phyloP scores from a whole-genome alignment of 352 stramenopile genomes.

The Pythium angustatum region DNA sequence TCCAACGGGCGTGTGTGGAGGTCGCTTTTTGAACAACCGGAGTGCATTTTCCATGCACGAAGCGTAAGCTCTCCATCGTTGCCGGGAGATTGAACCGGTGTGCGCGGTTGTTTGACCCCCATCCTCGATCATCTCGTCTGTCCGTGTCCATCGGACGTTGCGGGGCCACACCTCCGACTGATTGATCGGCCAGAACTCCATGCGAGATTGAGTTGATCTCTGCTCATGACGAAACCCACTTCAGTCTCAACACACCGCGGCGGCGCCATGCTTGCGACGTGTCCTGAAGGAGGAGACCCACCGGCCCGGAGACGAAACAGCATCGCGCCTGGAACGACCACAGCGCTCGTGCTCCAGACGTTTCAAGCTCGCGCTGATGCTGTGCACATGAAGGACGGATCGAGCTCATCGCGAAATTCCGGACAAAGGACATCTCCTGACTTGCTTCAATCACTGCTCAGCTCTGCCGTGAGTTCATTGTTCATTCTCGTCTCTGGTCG shows the following conservation, averaged over 20 bases:
- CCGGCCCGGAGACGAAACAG: constrained; percentile 15
- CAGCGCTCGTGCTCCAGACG: constrained; percentile 25
- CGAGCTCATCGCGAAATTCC: constrained; percentile 12
- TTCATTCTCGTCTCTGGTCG: no score
- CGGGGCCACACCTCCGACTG: neutral
- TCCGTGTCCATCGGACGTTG: neutral
- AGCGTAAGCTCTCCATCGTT: neutral
- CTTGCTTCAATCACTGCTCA: constrained; percentile 38
- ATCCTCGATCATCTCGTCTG: neutral
- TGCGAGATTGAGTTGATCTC: neutral
- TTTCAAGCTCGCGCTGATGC: constrained; percentile 24
- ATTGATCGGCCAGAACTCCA: no score
- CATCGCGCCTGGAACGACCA: constrained; percentile 12
- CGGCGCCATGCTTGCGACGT: neutral
- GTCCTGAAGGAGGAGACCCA: neutral
- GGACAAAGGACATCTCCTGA: constrained; percentile 15
- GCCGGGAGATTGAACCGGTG: neutral
- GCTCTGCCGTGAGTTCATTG: constrained; percentile 28
- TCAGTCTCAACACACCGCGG: neutral
- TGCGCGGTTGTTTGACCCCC: neutral
- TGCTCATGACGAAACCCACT: neutral
- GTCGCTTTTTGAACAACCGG: neutral
- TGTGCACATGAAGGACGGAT: constrained; percentile 11
- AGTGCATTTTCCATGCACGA: neutral
- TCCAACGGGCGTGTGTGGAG: neutral